phyloP scores from a whole-genome alignment of 495 filamentous ascomycete species.

The Aspergillus coremiiformis region DNA sequence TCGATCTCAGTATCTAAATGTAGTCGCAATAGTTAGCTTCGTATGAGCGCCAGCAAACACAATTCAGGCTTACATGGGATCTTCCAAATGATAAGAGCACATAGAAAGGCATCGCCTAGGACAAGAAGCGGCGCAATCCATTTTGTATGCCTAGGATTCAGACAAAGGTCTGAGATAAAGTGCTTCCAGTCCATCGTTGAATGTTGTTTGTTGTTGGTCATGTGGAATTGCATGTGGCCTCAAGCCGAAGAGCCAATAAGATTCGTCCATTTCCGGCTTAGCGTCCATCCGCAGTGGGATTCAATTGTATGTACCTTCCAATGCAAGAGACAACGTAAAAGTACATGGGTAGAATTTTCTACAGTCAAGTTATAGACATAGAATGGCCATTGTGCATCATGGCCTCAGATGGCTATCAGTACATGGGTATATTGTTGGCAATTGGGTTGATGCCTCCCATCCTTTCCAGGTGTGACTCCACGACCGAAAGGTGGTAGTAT shows the following conservation, averaged over 20 bases:
- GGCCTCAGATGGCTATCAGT: conserved; percentile 12
- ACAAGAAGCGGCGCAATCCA: conserved; percentile 64
- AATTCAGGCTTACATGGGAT: conserved; percentile 63
- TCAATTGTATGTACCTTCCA: no score
- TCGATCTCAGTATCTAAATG: conserved; percentile 91
- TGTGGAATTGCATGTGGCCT: conserved; percentile 11
- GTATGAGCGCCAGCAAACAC: background rate
- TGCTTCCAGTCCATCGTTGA: conserved; percentile 15
- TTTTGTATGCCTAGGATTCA: conserved; percentile 48
- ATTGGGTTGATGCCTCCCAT: background rate
- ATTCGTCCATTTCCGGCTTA: conserved; percentile 18
- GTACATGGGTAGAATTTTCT: background rate
- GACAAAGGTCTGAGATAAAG: conserved; percentile 13
- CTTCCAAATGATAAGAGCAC: conserved; percentile 69
- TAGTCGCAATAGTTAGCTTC: conserved; percentile 9
- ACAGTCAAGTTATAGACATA: background rate
- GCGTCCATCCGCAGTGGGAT: conserved; percentile 1
- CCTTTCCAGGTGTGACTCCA: background rate
- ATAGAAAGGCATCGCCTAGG: conserved; percentile 65
- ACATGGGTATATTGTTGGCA: conserved; percentile 22
- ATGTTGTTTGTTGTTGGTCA: no score
- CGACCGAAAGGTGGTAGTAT: background rate
- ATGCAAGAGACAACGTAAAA: background rate
- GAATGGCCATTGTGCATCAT: conserved; percentile 2
- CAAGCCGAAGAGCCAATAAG: conserved; percentile 10